Conservation (phyloP, 2,329 filamentous ascomycete genomes). For the Waltergamsia citrina region DNA sequence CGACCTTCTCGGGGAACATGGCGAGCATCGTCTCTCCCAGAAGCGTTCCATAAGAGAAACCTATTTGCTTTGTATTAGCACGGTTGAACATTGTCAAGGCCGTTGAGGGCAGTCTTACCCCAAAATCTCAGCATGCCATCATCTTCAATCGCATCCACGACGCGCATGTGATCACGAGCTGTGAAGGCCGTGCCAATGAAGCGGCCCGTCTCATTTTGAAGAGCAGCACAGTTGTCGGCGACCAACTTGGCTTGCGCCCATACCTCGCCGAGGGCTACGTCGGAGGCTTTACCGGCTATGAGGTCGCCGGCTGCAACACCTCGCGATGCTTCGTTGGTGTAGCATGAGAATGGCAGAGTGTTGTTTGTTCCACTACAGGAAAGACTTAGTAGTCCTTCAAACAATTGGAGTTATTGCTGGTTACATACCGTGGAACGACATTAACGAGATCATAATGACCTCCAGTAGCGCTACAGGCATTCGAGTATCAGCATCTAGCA, state of each 20-base stretch:
- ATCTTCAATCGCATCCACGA: conserved; percentile 30
- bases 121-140: conserved; percentile 25
- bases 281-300: conserved; percentile 9
- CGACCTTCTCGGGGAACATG: conserved; percentile 31
- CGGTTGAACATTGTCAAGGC: neutral
- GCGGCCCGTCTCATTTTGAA: conserved; percentile 17
- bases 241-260: conserved; percentile 13
- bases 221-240: conserved; percentile 10
- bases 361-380: conserved; percentile 11
- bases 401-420: neutral
- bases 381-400: conserved; percentile 4
- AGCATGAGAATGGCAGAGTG: conserved; percentile 16
- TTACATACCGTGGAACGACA: conserved; percentile 15
- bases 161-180: conserved; percentile 31
- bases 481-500: neutral
- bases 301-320: neutral
- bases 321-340: conserved; percentile 3
- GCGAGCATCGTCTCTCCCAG: conserved; percentile 26
- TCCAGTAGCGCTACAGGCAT: conserved; percentile 10
- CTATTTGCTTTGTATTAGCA: conserved; percentile 9
- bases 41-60: conserved; percentile 29
- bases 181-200: conserved; percentile 32
- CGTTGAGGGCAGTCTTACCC: conserved; percentile 16
- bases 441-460: conserved; percentile 14
- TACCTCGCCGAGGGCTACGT: conserved; percentile 9